Evolutionary conservation across 148 eudicot genomes (phyloP).

Genomic region (Oxyria digyna): DNA sequence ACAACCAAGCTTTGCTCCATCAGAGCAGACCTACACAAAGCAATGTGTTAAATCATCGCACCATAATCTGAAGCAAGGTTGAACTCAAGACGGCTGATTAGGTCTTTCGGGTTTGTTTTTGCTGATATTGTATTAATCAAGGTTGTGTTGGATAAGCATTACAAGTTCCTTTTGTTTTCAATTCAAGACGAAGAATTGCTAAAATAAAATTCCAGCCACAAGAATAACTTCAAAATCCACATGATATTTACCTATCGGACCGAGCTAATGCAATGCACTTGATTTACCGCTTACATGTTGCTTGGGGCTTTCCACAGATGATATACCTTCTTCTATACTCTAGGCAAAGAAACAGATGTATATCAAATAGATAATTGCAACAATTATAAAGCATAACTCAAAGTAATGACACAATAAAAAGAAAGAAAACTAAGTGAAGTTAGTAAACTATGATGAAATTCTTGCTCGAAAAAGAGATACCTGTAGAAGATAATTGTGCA

Average conservation of each 20-base stretch:
- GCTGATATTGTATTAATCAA: background rate
- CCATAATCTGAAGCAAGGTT: background rate
- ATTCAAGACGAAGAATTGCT: background rate
- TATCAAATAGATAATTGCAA: background rate
- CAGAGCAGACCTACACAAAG: background rate
- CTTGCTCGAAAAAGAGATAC: slow-evolving; percentile 18
- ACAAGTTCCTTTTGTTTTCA: background rate
- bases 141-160: background rate
- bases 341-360: slow-evolving; percentile 9
- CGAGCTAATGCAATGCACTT: background rate
- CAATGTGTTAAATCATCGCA: background rate
- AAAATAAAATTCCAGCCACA: background rate
- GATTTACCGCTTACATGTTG: slow-evolving; percentile 17
- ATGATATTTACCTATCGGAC: background rate
- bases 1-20: background rate
- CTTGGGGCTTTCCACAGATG: slow-evolving; percentile 23
- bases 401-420: background rate
- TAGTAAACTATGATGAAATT: background rate
- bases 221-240: background rate
- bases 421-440: background rate
- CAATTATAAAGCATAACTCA: background rate
- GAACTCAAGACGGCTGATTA: too few species aligned
- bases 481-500: slow-evolving; percentile 89
- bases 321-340: slow-evolving; percentile 82
- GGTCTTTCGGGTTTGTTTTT: background rate